A percentile compares a stretch with the other conserved stretches of the same genome.
Conservation (phyloP, 23 red algal genomes). For the Gracilaria gracilis region DNA sequence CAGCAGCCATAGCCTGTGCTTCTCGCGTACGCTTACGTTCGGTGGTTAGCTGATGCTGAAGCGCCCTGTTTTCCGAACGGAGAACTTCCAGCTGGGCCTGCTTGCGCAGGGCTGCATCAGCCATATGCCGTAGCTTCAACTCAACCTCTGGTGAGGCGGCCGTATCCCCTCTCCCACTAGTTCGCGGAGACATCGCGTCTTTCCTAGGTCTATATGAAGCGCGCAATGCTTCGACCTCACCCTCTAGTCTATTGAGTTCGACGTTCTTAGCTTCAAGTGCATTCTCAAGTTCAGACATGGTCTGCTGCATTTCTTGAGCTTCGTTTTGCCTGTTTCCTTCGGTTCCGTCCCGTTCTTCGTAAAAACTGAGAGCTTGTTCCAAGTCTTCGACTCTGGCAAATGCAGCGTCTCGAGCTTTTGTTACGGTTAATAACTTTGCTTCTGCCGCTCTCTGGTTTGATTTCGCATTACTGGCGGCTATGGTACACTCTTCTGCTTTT, state of each 20-base stretch:
- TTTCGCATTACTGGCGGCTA: conserved; percentile 54
- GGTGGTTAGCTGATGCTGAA: conserved; percentile 76
- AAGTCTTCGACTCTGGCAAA: conserved; percentile 73
- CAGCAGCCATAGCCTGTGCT: conserved; percentile 79
- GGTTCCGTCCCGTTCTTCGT: conserved; percentile 44
- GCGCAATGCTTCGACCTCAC: conserved; percentile 66
- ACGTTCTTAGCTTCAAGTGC: conserved; percentile 81
- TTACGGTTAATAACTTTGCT: conserved; percentile 41
- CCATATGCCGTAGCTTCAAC: conserved; percentile 77
- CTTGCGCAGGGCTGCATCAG: conserved; percentile 83
- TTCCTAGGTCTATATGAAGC: conserved; percentile 35
- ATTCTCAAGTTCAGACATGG: conserved; percentile 76
- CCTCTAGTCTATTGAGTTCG: conserved; percentile 71
- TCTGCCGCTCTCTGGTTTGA: conserved; percentile 55
- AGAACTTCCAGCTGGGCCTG: conserved; percentile 80
- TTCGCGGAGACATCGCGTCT: conserved; percentile 43
- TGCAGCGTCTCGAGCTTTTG: conserved; percentile 59
- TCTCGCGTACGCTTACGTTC: conserved; percentile 80
- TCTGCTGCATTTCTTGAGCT: conserved; percentile 53
- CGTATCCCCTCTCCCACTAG: conserved; percentile 14
- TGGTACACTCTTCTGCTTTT: conserved; percentile 59
- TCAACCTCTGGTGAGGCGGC: conserved; percentile 50
- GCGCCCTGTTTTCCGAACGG: conserved; percentile 79
- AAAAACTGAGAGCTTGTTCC: conserved; percentile 27
- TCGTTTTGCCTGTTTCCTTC: conserved; percentile 55